These are phyloP conservation scores for Ascochyta viciae-villosae DNA, from an alignment of 2,329 filamentous ascomycete species.

Conservation along the genomic window DNA sequence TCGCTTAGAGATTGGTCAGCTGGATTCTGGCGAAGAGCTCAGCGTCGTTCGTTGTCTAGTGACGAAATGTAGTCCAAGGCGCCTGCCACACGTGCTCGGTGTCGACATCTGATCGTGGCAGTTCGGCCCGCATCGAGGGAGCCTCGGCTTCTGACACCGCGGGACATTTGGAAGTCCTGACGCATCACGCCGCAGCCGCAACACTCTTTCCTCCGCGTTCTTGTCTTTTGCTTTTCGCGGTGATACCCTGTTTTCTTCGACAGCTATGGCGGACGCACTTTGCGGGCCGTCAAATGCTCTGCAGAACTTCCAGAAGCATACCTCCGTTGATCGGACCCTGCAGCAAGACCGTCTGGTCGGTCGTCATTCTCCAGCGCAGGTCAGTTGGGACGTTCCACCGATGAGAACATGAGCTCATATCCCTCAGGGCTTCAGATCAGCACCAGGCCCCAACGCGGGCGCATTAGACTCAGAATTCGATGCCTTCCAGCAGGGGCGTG, in stretches of 20 bases:
- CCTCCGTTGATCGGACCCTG: constrained; percentile 70
- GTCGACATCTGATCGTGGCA: constrained; percentile 12
- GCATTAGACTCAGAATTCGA: constrained; percentile 71
- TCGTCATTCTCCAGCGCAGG: constrained; percentile 63
- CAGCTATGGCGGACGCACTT: constrained; percentile 68
- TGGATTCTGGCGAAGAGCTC: not conserved
- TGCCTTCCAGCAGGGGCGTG: constrained; percentile 67
- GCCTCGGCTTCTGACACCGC: constrained; percentile 30
- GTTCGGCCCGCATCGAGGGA: constrained; percentile 20
- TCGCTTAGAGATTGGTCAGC: not conserved
- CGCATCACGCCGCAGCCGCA: not conserved
- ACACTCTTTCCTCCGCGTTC: constrained; percentile 4
- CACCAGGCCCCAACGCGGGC: constrained; percentile 59
- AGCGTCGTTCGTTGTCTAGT: not conserved
- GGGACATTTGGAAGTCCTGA: constrained; percentile 4
- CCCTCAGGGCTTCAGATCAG: constrained; percentile 67
- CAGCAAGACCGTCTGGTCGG: constrained; percentile 74
- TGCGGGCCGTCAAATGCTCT: constrained; percentile 79
- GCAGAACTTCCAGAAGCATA: constrained; percentile 75
- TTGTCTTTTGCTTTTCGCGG: constrained; percentile 18
- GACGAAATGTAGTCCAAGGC: not conserved
- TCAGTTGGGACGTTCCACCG: constrained; percentile 41
- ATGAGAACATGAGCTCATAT: constrained; percentile 21
- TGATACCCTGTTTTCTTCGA: constrained; percentile 26
- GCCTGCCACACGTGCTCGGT: not conserved